phyloP scores from a whole-genome alignment of 164 flowering plant species.

The Akebia trifoliata region DNA sequence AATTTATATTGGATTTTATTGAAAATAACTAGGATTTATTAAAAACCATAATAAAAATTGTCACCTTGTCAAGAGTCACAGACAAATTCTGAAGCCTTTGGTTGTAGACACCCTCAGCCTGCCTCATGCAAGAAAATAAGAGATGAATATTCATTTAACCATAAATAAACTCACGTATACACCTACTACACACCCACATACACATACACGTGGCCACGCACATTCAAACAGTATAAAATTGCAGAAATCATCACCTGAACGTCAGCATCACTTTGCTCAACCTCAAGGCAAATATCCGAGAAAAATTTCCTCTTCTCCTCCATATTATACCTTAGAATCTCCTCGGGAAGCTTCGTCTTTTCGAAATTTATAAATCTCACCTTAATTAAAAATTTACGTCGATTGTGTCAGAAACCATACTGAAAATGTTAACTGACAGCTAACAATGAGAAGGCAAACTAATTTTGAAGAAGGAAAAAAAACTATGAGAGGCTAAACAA shows the following conservation, averaged over 20 bases:
- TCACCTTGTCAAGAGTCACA: constrained; percentile 91
- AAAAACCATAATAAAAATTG: background rate
- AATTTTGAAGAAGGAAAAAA: too few species aligned
- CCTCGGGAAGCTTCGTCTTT: constrained; percentile 87
- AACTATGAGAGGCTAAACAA: background rate
- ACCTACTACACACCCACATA: background rate
- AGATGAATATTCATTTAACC: too few species aligned
- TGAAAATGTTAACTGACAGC: background rate
- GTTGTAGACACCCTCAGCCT: constrained; percentile 99
- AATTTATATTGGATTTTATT: background rate
- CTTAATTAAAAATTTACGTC: constrained; percentile 31
- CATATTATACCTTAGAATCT: constrained; percentile 78
- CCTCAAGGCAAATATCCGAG: constrained; percentile 63
- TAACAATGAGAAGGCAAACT: constrained; percentile 7
- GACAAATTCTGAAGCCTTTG: constrained; percentile 99
- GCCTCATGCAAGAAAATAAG: constrained; percentile 16
- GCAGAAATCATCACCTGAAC: constrained; percentile 57
- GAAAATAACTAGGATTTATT: background rate
- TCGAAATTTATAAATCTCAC: constrained; percentile 93
- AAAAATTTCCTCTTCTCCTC: constrained; percentile 90
- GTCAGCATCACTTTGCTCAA: constrained; percentile 93
- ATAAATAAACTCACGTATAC: too few species aligned
- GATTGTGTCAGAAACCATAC: constrained; percentile 10
- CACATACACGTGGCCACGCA: background rate
- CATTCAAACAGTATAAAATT: constrained; percentile 2